Evolutionary conservation across 2,329 filamentous ascomycete genomes (phyloP).

Genomic region (Fusarium equiseti): DNA sequence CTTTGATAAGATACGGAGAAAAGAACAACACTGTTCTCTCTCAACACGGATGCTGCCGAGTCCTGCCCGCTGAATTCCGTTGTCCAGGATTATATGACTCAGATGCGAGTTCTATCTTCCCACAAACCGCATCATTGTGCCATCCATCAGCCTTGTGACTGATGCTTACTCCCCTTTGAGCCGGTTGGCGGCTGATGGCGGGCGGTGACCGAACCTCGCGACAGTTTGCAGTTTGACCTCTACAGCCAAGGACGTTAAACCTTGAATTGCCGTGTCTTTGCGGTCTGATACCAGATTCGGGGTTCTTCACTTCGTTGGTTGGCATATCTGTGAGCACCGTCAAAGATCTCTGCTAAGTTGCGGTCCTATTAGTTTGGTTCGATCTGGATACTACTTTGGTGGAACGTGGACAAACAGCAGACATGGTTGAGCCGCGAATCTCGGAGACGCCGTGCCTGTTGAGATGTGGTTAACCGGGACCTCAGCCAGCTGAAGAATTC

Average conservation of each 20-base stretch:
- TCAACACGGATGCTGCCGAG: not conserved
- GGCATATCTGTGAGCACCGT: not conserved
- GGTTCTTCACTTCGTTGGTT: not conserved
- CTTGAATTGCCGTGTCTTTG: constrained; percentile 28
- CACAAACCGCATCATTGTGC: constrained; percentile 7
- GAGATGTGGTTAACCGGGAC: constrained; percentile 33
- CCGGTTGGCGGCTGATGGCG: constrained; percentile 27
- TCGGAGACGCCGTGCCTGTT: constrained; percentile 41
- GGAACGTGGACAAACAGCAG: not conserved
- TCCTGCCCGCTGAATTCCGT: not conserved
- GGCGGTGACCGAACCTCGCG: constrained; percentile 20
- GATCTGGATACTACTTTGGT: not conserved
- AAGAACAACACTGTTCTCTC: not conserved
- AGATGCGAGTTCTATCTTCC: not conserved
- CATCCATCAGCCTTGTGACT: constrained; percentile 22
- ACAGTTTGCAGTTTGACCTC: constrained; percentile 20
- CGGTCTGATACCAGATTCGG: constrained; percentile 2
- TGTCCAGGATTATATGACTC: not conserved
- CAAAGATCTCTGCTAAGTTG: not conserved
- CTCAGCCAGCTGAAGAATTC: constrained; percentile 33
- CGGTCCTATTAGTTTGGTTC: not conserved
- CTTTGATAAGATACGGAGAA: not conserved
- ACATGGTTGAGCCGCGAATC: not conserved
- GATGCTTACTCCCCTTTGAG: constrained; percentile 9
- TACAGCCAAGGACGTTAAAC: constrained; percentile 30